These are phyloP conservation scores for Tolypocladium tundrense DNA, from an alignment of 2,329 filamentous ascomycete species.

Conservation along the genomic window DNA sequence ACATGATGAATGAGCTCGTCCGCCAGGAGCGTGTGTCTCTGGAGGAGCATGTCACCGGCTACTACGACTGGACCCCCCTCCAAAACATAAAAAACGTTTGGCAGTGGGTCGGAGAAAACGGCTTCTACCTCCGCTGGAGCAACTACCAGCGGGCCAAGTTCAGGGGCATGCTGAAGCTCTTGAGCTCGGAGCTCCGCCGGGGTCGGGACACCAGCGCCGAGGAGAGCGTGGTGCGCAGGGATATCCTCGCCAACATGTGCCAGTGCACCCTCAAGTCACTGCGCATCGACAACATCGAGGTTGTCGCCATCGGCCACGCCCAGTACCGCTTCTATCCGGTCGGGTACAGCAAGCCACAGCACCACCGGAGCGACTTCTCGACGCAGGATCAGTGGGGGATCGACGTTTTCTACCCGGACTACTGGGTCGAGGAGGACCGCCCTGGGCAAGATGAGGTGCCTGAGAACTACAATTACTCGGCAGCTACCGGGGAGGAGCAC, in stretches of 20 bases:
- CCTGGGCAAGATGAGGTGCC: background rate
- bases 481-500: background rate
- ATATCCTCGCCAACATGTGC: background rate
- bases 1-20: background rate
- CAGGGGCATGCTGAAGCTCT: background rate
- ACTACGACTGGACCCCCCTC: background rate
- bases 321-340: background rate
- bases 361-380: constrained; percentile 1
- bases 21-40: background rate
- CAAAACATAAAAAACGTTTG: background rate
- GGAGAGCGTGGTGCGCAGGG: background rate
- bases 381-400: background rate
- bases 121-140: constrained; percentile 1
- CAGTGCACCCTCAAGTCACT: background rate
- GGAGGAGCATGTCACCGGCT: background rate
- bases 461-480: background rate
- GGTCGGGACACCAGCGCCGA: background rate
- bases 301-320: background rate
- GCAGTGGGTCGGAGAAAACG: constrained; percentile 2
- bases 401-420: background rate
- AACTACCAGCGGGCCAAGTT: background rate
- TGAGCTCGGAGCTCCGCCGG: background rate
- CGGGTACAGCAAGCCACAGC: background rate
- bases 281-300: background rate
- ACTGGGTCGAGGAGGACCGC: constrained; percentile 1